phyloP scores from a whole-genome alignment of 164 flowering plant species.

The Vitis amurensis region DNA sequence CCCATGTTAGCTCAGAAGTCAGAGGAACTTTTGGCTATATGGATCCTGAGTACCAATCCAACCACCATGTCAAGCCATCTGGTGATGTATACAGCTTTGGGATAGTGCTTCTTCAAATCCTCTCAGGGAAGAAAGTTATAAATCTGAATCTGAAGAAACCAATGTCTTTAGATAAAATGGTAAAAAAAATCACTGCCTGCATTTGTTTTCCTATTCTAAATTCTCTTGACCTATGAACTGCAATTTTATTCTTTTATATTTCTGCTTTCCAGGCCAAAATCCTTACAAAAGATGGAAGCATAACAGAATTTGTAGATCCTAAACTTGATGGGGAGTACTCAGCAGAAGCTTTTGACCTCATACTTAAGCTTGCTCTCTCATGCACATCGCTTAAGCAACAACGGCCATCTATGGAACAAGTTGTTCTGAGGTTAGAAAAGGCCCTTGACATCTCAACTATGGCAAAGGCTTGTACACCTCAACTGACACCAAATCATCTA shows the following conservation, averaged over 20 bases:
- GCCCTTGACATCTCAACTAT: conserved; percentile 22
- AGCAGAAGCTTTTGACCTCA: conserved; percentile 22
- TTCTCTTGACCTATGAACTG: neutral
- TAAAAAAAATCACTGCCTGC: conserved; percentile 15
- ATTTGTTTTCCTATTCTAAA: neutral
- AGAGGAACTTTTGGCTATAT: conserved; percentile 49
- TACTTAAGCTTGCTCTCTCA: conserved; percentile 22
- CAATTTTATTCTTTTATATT: neutral
- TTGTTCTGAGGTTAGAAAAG: conserved; percentile 14
- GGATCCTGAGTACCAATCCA: conserved; percentile 42
- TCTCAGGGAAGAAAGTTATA: conserved; percentile 38
- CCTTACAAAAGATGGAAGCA: conserved; percentile 38
- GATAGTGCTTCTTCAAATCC: conserved; percentile 34
- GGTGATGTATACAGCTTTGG: conserved; percentile 44
- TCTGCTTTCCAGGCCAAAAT: conserved; percentile 34
- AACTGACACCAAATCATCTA: neutral
- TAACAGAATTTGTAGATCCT: conserved; percentile 53
- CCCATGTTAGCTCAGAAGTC: conserved; percentile 37
- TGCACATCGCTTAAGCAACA: conserved; percentile 23
- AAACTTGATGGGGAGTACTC: conserved; percentile 35
- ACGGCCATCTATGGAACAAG: conserved; percentile 29
- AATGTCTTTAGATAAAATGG: conserved; percentile 50
- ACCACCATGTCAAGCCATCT: conserved; percentile 32
- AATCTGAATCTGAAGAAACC: conserved; percentile 41
- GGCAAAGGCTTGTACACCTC: conserved; percentile 6